A percentile compares a stretch with the other conserved stretches of the same genome.
These are phyloP conservation scores for Tetradesmus obliquus DNA, from an alignment of 139 green algal species.

Conservation along the genomic window DNA sequence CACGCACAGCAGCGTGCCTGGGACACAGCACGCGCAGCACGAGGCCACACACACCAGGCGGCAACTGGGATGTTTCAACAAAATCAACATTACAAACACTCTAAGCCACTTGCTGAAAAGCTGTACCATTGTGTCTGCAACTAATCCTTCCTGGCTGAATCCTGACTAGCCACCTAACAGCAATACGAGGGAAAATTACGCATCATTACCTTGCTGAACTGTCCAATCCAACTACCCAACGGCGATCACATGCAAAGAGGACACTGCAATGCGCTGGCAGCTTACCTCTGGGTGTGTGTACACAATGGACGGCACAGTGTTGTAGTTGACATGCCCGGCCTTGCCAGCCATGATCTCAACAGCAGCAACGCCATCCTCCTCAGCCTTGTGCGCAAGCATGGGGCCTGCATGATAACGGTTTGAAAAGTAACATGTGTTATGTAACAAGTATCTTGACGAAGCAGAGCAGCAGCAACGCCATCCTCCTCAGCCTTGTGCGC, in stretches of 20 bases:
- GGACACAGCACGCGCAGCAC: too few relatives aligned
- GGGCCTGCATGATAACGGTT: conserved; percentile 59
- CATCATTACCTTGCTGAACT: not conserved
- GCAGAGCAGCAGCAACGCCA: conserved; percentile 88
- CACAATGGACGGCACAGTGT: conserved; percentile 96
- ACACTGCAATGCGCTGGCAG: not conserved
- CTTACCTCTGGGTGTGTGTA: conserved; percentile 97
- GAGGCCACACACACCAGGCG: too few relatives aligned
- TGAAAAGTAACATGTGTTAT: conserved; percentile 11
- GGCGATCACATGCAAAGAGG: not conserved
- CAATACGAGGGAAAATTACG: not conserved
- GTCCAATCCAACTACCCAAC: not conserved
- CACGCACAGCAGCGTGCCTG: too few relatives aligned
- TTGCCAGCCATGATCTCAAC: conserved; percentile 92
- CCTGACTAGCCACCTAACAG: not conserved
- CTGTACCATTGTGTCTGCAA: too few relatives aligned
- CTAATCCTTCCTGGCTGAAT: not conserved
- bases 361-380: conserved; percentile 98
- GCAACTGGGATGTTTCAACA: too few relatives aligned
- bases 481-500: conserved; percentile 99
- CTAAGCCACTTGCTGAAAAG: too few relatives aligned
- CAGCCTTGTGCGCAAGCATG: conserved; percentile 99
- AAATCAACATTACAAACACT: too few relatives aligned
- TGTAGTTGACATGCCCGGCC: conserved; percentile 98
- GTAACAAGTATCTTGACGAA: not conserved